Percentiles rank a stretch among this genome's conserved stretches.
These are phyloP conservation scores for Pisolithus microcarpus DNA, from an alignment of 768 basidiomycete genomes.

Conservation along the genomic window DNA sequence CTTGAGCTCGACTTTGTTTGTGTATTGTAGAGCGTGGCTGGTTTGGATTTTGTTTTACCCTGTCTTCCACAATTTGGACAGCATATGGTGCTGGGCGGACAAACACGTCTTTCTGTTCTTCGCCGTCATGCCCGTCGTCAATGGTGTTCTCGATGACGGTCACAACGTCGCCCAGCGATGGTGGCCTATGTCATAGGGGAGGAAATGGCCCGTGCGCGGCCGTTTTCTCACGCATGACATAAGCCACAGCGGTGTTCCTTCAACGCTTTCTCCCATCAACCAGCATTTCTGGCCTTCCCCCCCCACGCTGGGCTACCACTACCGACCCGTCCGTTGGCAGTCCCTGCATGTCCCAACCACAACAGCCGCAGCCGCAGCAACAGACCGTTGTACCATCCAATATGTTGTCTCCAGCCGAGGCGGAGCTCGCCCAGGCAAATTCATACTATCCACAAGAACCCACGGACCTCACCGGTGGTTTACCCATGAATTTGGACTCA, in stretches of 20 bases:
- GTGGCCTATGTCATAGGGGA: conserved; percentile 19
- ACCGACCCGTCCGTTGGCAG: conserved; percentile 6
- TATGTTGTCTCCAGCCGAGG: conserved; percentile 46
- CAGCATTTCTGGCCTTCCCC: conserved; percentile 14
- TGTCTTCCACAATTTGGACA: conserved; percentile 71
- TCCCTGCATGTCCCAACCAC: conserved; percentile 40
- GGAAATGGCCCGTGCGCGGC: conserved; percentile 52
- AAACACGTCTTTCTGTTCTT: conserved; percentile 28
- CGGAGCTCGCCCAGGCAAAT: conserved; percentile 46
- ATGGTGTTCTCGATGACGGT: conserved; percentile 23
- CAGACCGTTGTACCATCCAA: conserved; percentile 56
- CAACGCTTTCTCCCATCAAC: conserved; percentile 26
- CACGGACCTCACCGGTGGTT: conserved; percentile 73
- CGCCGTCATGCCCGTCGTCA: conserved; percentile 24
- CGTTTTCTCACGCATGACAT: conserved; percentile 38
- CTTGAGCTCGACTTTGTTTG: conserved; percentile 25
- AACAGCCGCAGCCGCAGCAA: conserved; percentile 27
- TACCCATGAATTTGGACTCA: conserved; percentile 83
- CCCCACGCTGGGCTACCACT: background rate
- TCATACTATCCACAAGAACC: conserved; percentile 71
- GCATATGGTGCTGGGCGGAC: conserved; percentile 50
- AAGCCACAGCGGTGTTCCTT: conserved; percentile 48
- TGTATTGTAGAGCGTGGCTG: conserved; percentile 36
- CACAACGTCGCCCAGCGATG: conserved; percentile 8
- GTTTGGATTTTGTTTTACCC: conserved; percentile 61